A percentile compares a stretch with the other conserved stretches of the same genome.
These are phyloP conservation scores for Cochlearia excelsa DNA, from an alignment of 345 rosid genomes.

Conservation along the genomic window DNA sequence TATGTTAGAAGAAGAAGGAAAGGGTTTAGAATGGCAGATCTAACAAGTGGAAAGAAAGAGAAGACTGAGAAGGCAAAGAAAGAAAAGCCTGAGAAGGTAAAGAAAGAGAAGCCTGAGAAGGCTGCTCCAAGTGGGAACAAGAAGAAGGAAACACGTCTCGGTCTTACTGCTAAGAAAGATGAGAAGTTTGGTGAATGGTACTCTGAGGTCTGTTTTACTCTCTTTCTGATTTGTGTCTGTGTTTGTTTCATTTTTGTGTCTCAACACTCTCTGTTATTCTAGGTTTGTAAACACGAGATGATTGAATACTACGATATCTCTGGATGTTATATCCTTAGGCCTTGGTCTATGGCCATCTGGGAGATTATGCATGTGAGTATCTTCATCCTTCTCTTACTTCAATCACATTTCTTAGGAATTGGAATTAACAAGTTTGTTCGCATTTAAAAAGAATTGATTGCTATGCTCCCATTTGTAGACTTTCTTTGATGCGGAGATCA, in stretches of 20 bases:
- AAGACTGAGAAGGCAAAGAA: background rate
- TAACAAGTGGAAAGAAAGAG: too few relatives aligned
- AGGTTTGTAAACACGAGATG: constrained; percentile 95
- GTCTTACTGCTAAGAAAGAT: constrained; percentile 75
- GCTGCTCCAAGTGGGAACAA: constrained; percentile 55
- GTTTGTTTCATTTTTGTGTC: background rate
- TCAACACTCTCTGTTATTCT: constrained; percentile 9
- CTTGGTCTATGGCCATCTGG: constrained; percentile 98
- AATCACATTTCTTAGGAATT: too few relatives aligned
- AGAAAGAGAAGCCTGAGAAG: constrained; percentile 23
- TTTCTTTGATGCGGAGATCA: constrained; percentile 89
- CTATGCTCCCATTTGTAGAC: constrained; percentile 40
- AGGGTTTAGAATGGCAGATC: too few relatives aligned
- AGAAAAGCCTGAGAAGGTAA: constrained; percentile 14
- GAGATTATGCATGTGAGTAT: constrained; percentile 83
- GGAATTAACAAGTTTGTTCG: background rate
- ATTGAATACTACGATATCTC: constrained; percentile 96
- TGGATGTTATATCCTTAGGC: constrained; percentile 94
- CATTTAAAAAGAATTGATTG: background rate
- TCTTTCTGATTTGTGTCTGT: background rate
- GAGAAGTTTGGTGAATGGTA: constrained; percentile 97
- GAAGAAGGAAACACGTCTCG: constrained; percentile 91
- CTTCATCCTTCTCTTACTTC: background rate
- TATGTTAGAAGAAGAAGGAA: too few relatives aligned
- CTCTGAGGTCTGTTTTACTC: constrained; percentile 60